Base-by-base conservation (phyloP, 139 green algal genomes). In the Deuterostichococcus epilithicus region DNA sequence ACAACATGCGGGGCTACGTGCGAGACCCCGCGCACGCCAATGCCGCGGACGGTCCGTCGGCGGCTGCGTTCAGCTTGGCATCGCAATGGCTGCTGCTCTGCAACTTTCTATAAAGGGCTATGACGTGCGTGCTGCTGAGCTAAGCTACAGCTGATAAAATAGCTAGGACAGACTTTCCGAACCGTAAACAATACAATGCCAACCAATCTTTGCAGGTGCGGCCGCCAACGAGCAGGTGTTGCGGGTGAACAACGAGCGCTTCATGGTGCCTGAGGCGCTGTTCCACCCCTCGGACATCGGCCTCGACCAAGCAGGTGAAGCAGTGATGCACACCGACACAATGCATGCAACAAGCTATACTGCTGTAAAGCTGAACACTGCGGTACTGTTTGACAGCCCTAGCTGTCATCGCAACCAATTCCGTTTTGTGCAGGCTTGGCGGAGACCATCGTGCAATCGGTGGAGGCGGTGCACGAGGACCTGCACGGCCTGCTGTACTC, bases 161-260 rank as follows among this genome's bases (percentile, higher is more conserved):
- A n/a, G n/a, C n/a, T n/a, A n/a, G n/a, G n/a, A n/a, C n/a, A n/a
- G n/a, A n/a, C n/a, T n/a, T n/a, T n/a, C n/a, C n/a, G n/a, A n/a
- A n/a, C n/a, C n/a, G n/a, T n/a, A n/a, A n/a, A n/a, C n/a, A n/a
- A n/a, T n/a, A n/a, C n/a, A n/a, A n/a, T n/a, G n/a, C n/a, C n/a
- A n/a, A n/a, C n/a, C n/a, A n/a, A n/a, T n/a, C 30, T 18, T 28
- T 70, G 69, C 37, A 74, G 35, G 69, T 6, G 34, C 37, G 2
- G 37, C 26, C 25, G 35, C 71, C 25, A 69, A 42, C 0, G 84
- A 90, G 63, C 91, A 96, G 79, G 85, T 93, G 39, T 82, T 98
- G 58, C 58, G 79, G 37, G 82, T 99, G 22, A 96, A 95, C 81
- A 98, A 97, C 80, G 95, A 99, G 86, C 90, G 94, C n/a, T 99